These are phyloP conservation scores for Wickerhamiella cacticola DNA, from an alignment of 805 yeast species.

Conservation along the genomic window DNA sequence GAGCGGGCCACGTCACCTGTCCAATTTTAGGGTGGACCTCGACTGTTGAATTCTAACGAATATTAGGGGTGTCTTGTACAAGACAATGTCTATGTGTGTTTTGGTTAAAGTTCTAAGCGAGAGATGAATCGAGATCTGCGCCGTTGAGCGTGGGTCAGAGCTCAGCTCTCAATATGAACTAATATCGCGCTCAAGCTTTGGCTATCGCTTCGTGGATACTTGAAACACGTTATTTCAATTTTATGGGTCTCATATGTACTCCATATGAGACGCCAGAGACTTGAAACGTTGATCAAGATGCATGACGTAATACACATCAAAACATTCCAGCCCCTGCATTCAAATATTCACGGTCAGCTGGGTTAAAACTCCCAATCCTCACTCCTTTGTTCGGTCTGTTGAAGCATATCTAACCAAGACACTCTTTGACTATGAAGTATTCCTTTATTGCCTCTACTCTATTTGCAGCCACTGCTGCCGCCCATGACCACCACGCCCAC, in stretches of 20 bases:
- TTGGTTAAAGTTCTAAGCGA: too few species aligned
- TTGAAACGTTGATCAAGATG: neutral
- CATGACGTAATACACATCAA: neutral
- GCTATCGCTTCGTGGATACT: neutral
- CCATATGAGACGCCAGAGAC: neutral
- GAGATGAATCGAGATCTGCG: too few species aligned
- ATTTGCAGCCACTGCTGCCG: slow-evolving; percentile 28
- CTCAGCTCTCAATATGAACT: too few species aligned
- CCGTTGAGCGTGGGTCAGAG: too few species aligned
- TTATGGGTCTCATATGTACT: neutral
- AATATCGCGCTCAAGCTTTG: too few species aligned
- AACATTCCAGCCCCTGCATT: slow-evolving; percentile 5
- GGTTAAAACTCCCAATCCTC: neutral
- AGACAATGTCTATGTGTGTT: too few species aligned
- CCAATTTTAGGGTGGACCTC: too few species aligned
- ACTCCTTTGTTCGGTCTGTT: neutral
- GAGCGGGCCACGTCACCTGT: too few species aligned
- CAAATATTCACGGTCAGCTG: slow-evolving; percentile 7
- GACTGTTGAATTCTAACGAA: too few species aligned
- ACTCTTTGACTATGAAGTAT: slow-evolving; percentile 11
- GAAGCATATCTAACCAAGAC: slow-evolving; percentile 11
- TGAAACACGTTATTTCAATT: neutral
- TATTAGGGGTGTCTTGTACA: too few species aligned
- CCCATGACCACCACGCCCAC: slow-evolving; percentile 44
- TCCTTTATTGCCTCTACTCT: slow-evolving; percentile 13